Conservation (phyloP, 441 rosid species). For the Arabidopsis lyrata region DNA sequence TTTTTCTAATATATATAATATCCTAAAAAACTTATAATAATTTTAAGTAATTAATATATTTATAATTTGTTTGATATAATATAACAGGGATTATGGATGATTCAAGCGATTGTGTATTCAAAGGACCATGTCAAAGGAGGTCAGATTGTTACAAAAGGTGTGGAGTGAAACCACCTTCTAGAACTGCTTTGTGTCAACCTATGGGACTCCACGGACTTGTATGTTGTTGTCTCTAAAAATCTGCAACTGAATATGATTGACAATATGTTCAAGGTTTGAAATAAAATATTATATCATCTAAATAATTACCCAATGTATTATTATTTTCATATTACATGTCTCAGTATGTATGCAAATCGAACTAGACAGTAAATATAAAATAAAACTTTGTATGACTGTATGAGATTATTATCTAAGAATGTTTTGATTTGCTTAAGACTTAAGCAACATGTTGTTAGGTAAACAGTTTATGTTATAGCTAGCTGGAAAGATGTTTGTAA, state of each 20-base stretch:
- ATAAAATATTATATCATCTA: slow-evolving; percentile 1
- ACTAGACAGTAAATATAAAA: neutral
- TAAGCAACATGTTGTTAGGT: no score
- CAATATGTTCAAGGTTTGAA: neutral
- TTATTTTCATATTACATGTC: neutral
- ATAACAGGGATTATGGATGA: neutral
- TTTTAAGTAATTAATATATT: neutral
- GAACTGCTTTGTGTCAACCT: slow-evolving; percentile 20
- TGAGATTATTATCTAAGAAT: no score
- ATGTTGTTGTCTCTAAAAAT: slow-evolving; percentile 21
- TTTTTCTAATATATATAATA: neutral
- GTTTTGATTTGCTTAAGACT: no score
- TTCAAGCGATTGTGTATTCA: slow-evolving; percentile 20
- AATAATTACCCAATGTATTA: neutral
- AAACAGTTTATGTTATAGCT: no score
- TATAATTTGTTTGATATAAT: neutral
- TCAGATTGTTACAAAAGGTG: slow-evolving; percentile 13
- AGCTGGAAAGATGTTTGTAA: no score
- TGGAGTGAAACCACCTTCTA: neutral
- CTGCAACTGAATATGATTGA: neutral
- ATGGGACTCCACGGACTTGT: neutral
- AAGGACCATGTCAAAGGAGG: slow-evolving; percentile 24
- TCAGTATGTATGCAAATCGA: neutral
- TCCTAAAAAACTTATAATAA: neutral
- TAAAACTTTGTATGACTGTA: neutral